These are phyloP conservation scores for Melastoma malabathricum DNA, from an alignment of 345 rosid species.

Conservation along the genomic window DNA sequence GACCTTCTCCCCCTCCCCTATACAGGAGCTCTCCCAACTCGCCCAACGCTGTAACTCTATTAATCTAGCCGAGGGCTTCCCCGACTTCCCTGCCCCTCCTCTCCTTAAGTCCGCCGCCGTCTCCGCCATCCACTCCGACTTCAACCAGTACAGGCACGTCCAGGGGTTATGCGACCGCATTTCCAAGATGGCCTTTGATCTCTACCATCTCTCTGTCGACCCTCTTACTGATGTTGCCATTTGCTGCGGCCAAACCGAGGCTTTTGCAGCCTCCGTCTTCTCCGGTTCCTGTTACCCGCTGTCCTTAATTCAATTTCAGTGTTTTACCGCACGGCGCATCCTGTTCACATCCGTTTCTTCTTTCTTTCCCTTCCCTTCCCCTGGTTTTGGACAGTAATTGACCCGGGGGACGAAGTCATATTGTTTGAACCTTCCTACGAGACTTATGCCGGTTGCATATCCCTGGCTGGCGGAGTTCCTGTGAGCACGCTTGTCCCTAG, in stretches of 20 bases:
- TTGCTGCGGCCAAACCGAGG: constrained; percentile 62
- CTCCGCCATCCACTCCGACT: constrained; percentile 42
- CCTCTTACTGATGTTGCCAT: constrained; percentile 42
- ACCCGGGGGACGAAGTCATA: constrained; percentile 49
- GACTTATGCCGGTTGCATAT: constrained; percentile 36
- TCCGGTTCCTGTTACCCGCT: constrained; percentile 19
- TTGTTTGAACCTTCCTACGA: constrained; percentile 47
- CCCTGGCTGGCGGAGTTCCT: constrained; percentile 45
- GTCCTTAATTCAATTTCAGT: neutral
- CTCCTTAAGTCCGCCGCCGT: constrained; percentile 37
- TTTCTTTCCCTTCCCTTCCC: neutral
- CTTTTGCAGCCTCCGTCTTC: constrained; percentile 46
- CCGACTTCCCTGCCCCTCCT: constrained; percentile 46
- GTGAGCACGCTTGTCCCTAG: constrained; percentile 16
- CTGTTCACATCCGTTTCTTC: neutral
- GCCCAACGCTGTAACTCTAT: constrained; percentile 37
- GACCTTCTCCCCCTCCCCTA: constrained; percentile 34
- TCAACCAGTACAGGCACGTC: constrained; percentile 61
- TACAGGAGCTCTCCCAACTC: constrained; percentile 39
- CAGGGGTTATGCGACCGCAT: constrained; percentile 47
- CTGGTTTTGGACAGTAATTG: constrained; percentile 21
- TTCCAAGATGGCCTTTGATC: constrained; percentile 20
- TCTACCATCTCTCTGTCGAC: constrained; percentile 29
- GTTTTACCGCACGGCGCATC: neutral
- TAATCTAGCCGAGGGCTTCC: constrained; percentile 62